Percentiles rank a stretch among this genome's conserved stretches.
Evolutionary conservation across 208 protist species (phyloP).

Genomic region (Wallacemonas rigidus): DNA sequence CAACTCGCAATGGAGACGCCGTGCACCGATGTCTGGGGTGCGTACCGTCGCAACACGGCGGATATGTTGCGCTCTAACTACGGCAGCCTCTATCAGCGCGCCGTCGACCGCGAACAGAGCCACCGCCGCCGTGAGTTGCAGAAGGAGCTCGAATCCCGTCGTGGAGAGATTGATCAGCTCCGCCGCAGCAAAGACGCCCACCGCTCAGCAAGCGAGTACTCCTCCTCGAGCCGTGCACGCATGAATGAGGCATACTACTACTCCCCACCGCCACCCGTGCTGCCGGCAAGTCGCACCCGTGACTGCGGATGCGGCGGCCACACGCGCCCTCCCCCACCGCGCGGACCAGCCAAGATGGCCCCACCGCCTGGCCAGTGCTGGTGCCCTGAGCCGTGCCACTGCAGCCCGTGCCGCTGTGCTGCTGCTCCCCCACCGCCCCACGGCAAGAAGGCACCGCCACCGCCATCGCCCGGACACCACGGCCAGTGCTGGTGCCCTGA

Average conservation of each 20-base stretch:
- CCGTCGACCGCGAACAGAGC: conserved; percentile 52
- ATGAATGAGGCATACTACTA: conserved; percentile 7
- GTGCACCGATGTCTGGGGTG: conserved; percentile 4
- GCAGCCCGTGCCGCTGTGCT: neutral
- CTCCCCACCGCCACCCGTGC: neutral
- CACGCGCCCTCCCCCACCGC: conserved; percentile 1
- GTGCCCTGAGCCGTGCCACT: neutral
- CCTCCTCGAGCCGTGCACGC: conserved; percentile 1
- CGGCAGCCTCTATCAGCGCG: conserved; percentile 49
- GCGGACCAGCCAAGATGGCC: conserved; percentile 5
- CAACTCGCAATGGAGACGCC: conserved; percentile 23
- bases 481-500: conserved; percentile 14
- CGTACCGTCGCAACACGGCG: conserved; percentile 55
- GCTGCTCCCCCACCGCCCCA: neutral
- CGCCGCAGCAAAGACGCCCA: conserved; percentile 15
- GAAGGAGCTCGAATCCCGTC: conserved; percentile 60
- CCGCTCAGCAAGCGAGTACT: conserved; percentile 12
- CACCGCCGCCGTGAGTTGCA: conserved; percentile 61
- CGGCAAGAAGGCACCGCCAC: conserved; percentile 15
- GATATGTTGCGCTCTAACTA: conserved; percentile 67
- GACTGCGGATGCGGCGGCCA: conserved; percentile 1
- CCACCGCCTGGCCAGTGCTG: conserved; percentile 1
- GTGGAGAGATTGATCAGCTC: conserved; percentile 36
- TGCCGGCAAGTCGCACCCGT: neutral
- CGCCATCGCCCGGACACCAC: neutral